Percentiles rank a stretch among this genome's conserved stretches.
These are phyloP conservation scores for Fusarium tuaranense DNA, from an alignment of 2,329 filamentous ascomycete genomes.

Conservation along the genomic window DNA sequence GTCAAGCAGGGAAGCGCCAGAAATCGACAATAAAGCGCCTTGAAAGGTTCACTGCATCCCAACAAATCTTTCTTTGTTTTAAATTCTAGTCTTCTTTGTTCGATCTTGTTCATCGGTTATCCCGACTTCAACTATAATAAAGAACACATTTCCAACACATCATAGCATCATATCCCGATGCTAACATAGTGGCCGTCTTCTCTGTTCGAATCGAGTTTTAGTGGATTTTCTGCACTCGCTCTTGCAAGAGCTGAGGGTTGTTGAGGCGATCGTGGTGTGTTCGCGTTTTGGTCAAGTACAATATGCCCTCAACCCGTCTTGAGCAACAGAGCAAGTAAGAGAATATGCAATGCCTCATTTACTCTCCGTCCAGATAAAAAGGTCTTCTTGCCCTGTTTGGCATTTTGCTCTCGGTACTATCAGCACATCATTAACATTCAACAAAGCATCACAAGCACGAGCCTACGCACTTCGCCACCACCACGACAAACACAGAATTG, in stretches of 20 bases:
- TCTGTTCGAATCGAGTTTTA: neutral
- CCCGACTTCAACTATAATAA: too few relatives aligned
- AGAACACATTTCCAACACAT: too few relatives aligned
- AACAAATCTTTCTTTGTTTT: neutral
- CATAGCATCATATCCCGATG: too few relatives aligned
- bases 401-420: neutral
- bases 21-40: neutral
- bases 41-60: neutral
- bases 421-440: neutral
- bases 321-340: neutral
- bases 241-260: neutral
- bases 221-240: neutral
- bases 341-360: neutral
- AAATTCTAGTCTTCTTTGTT: neutral
- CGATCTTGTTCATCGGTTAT: neutral
- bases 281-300: neutral
- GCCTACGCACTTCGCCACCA: neutral
- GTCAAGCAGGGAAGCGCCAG: neutral
- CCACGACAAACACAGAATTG: neutral
- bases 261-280: neutral
- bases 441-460: neutral
- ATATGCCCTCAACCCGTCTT: neutral
- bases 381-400: neutral
- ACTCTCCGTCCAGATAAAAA: neutral
- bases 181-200: too few relatives aligned